A percentile compares a stretch with the other conserved stretches of the same genome.
Evolutionary conservation across 2,329 filamentous ascomycete species (phyloP).

Genomic region (Pleochaeta shiraiana): DNA sequence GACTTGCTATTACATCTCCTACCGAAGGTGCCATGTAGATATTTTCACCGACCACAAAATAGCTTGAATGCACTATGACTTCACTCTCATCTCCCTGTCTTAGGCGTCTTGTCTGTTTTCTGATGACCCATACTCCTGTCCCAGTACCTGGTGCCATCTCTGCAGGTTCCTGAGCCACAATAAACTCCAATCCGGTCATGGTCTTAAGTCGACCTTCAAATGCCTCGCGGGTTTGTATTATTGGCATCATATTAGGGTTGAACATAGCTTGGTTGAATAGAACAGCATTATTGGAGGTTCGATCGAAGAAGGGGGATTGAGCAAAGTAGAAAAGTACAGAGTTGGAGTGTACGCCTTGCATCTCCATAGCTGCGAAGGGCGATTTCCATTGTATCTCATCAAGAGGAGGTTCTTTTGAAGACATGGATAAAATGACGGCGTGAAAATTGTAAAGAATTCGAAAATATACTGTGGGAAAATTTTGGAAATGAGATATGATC

Average conservation of each 20-base stretch:
- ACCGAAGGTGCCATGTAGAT: conserved; percentile 44
- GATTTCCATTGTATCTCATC: conserved; percentile 48
- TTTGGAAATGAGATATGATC: no score
- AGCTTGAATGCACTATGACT: conserved; percentile 34
- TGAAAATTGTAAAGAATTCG: no score
- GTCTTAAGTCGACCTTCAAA: conserved; percentile 40
- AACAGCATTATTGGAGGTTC: conserved; percentile 43
- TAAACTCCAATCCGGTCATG: conserved; percentile 45
- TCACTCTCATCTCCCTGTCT: conserved; percentile 33
- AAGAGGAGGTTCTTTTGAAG: conserved; percentile 29
- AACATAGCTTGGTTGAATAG: conserved; percentile 38
- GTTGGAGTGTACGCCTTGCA: conserved; percentile 38
- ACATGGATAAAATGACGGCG: no score
- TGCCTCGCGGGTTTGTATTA: conserved; percentile 36
- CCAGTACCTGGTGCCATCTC: conserved; percentile 37
- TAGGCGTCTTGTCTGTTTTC: conserved; percentile 42
- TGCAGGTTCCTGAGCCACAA: conserved; percentile 41
- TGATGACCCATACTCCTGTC: conserved; percentile 47
- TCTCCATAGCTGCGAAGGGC: conserved; percentile 25
- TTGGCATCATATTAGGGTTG: conserved; percentile 34
- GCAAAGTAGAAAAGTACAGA: conserved; percentile 43
- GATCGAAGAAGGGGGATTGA: conserved; percentile 44
- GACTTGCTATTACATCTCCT: conserved; percentile 34
- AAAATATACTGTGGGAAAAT: no score
- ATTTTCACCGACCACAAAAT: conserved; percentile 43